A percentile compares a stretch with the other conserved stretches of the same genome.
Evolutionary conservation across 352 stramenopile species (phyloP).

Genomic region (Pythium sp.): DNA sequence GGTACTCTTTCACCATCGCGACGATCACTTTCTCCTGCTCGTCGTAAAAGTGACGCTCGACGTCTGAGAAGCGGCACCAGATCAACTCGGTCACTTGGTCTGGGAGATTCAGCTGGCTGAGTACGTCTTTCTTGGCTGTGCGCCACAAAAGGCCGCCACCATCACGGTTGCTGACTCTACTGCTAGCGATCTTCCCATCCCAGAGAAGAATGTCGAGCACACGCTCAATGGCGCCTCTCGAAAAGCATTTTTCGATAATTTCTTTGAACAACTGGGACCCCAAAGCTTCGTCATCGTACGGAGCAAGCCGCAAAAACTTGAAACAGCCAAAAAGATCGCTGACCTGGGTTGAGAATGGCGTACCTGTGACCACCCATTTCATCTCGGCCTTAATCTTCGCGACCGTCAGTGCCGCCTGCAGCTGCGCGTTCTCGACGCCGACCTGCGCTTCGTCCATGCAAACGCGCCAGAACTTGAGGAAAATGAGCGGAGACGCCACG

Average conservation of each 20-base stretch:
- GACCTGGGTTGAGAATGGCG: constrained; percentile 79
- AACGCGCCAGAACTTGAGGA: constrained; percentile 87
- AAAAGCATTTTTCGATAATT: constrained; percentile 34
- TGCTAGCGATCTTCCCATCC: constrained; percentile 20
- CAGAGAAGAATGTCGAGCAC: constrained; percentile 52
- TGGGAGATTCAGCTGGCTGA: constrained; percentile 62
- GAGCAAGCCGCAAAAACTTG: constrained; percentile 57
- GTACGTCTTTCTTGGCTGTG: constrained; percentile 70
- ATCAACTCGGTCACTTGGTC: constrained; percentile 50
- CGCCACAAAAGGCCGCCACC: constrained; percentile 67
- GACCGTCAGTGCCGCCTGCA: constrained; percentile 81
- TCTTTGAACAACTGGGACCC: constrained; percentile 36
- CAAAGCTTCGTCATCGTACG: constrained; percentile 34
- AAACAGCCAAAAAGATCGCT: constrained; percentile 87
- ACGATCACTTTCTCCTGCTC: constrained; percentile 59
- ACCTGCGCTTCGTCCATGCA: constrained; percentile 93
- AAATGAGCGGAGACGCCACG: constrained; percentile 83
- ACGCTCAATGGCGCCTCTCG: constrained; percentile 34
- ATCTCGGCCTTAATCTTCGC: constrained; percentile 55
- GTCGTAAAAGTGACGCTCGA: constrained; percentile 80
- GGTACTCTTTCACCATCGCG: constrained; percentile 27
- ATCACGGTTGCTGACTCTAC: background rate
- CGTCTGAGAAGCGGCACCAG: constrained; percentile 68
- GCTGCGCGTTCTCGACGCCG: constrained; percentile 74
- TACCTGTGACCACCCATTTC: constrained; percentile 90